Conservation (phyloP, 768 basidiomycete species). For the Boletus subparvulus region DNA sequence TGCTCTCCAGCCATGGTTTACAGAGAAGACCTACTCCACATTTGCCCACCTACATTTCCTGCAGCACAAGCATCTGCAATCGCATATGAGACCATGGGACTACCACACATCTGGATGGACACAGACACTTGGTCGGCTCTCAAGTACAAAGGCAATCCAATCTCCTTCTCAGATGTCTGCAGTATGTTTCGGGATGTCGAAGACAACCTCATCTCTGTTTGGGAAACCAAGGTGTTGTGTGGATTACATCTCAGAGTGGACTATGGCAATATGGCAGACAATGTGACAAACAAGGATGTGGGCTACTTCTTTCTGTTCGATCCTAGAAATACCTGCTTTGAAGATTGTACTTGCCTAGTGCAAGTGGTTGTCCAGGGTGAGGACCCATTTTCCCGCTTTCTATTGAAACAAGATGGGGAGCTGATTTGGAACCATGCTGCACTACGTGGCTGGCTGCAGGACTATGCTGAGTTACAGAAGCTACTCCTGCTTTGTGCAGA, state of each 20-base stretch:
- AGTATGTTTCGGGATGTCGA: not conserved
- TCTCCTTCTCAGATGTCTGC: not conserved
- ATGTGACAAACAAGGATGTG: conserved; percentile 5
- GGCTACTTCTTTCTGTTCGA: conserved; percentile 6
- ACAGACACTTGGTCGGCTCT: not conserved
- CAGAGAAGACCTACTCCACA: conserved; percentile 2
- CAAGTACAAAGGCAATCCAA: not conserved
- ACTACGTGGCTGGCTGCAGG: not conserved
- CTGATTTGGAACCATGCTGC: not conserved
- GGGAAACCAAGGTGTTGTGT: conserved; percentile 19
- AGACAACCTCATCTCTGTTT: not conserved
- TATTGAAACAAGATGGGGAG: fast-evolving
- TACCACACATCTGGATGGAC: conserved; percentile 4
- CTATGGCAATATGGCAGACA: conserved; percentile 19
- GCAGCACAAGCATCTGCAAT: conserved; percentile 3
- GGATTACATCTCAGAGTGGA: conserved; percentile 1
- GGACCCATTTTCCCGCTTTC: not conserved
- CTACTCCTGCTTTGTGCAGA: not conserved
- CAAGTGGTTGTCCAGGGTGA: fast-evolving
- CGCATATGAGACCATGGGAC: not conserved
- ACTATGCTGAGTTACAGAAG: conserved; percentile 9
- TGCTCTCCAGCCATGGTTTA: not conserved
- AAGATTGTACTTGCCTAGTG: not conserved
- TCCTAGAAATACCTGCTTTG: not conserved
- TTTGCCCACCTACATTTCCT: conserved; percentile 5